These are phyloP conservation scores for Tetracladium maxilliforme DNA, from an alignment of 2,329 filamentous ascomycete genomes.

Conservation along the genomic window DNA sequence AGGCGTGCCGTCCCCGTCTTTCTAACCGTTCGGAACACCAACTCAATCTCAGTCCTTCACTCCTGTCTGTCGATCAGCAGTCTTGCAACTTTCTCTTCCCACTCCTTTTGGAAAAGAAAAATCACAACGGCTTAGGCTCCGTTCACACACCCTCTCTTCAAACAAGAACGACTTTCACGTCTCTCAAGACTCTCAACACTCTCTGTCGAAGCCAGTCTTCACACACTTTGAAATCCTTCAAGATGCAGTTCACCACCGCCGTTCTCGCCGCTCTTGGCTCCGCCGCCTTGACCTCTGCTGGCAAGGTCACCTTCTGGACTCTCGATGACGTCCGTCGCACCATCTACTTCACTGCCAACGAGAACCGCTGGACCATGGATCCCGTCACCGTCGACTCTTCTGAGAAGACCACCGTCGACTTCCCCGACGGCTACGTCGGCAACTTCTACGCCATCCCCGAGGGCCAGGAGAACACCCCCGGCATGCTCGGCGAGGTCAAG, in stretches of 20 bases:
- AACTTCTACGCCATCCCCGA: slow-evolving; percentile 28
- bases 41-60: too few species aligned
- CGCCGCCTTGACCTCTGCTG: slow-evolving; percentile 2
- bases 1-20: too few species aligned
- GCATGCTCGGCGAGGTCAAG: slow-evolving; percentile 36
- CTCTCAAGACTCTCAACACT: too few species aligned
- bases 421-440: slow-evolving; percentile 22
- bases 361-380: slow-evolving; percentile 6
- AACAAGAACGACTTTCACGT: too few species aligned
- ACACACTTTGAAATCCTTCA: slow-evolving; percentile 11
- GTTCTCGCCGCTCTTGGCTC: slow-evolving; percentile 5
- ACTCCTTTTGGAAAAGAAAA: too few species aligned
- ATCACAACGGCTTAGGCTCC: too few species aligned
- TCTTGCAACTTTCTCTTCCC: too few species aligned
- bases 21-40: too few species aligned
- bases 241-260: slow-evolving; percentile 13
- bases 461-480: slow-evolving; percentile 23
- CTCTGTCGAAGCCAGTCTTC: too few species aligned
- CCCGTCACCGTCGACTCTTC: slow-evolving; percentile 8
- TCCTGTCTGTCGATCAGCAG: too few species aligned
- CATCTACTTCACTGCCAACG: slow-evolving; percentile 13
- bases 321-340: slow-evolving; percentile 9
- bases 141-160: too few species aligned
- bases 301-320: too few species aligned
- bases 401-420: slow-evolving; percentile 7